phyloP scores from a whole-genome alignment of 129 eudicot species.

The Pittosporum tobira region DNA sequence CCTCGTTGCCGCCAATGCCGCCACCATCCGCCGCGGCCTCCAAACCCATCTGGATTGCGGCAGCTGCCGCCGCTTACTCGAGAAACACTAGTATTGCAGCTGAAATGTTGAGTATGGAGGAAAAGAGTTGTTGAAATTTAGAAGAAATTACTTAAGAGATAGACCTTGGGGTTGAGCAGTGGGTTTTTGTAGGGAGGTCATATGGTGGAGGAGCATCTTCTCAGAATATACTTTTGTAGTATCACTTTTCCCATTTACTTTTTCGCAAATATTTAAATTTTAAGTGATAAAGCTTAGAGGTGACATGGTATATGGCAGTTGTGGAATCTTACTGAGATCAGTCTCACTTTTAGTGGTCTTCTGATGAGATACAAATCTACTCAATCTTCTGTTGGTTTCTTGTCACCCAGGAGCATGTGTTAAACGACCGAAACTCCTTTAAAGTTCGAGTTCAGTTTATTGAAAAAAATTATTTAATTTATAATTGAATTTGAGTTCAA shows the following conservation, averaged over 20 bases:
- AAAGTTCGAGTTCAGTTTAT: no score
- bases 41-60: not conserved
- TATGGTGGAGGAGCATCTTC: constrained; percentile 8
- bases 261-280: not conserved
- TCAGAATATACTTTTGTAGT: not conserved
- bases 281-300: not conserved
- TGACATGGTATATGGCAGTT: not conserved
- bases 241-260: not conserved
- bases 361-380: not conserved
- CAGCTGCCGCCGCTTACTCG: not conserved
- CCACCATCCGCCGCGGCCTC: not conserved
- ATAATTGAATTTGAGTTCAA: no score
- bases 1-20: not conserved
- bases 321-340: constrained; percentile 5
- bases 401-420: not conserved
- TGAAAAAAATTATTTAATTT: no score
- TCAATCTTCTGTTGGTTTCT: not conserved
- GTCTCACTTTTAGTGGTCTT: not conserved
- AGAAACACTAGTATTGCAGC: not conserved
- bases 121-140: not conserved
- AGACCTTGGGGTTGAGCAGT: no score
- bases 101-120: not conserved
- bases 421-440: no score
- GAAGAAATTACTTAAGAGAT: no score
- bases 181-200: not conserved